These are phyloP conservation scores for Aspergillus ruber DNA, from an alignment of 2,329 filamentous ascomycete species.

Conservation along the genomic window DNA sequence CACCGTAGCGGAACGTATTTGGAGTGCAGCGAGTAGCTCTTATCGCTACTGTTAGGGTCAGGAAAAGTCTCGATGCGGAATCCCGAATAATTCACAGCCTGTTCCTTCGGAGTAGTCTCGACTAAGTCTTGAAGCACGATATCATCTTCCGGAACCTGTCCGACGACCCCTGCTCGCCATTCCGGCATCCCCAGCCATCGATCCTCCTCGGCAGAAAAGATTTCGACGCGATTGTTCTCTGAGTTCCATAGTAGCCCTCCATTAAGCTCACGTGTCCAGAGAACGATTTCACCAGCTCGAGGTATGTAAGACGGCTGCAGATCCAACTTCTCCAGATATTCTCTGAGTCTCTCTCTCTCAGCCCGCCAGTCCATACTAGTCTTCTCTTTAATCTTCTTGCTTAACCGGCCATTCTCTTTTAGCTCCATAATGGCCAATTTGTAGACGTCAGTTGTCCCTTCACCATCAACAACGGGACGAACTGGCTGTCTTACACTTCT, in stretches of 20 bases:
- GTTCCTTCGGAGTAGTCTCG: conserved; percentile 32
- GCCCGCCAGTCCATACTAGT: conserved; percentile 53
- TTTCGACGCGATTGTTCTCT: conserved; percentile 20
- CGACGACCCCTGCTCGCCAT: conserved; percentile 55
- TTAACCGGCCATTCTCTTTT: conserved; percentile 33
- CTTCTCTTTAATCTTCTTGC: conserved; percentile 44
- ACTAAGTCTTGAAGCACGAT: conserved; percentile 42
- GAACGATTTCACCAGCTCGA: conserved; percentile 51
- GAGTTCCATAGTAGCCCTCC: conserved; percentile 34
- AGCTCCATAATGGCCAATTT: conserved; percentile 46
- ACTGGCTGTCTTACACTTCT: conserved; percentile 5
- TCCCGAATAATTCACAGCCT: conserved; percentile 45
- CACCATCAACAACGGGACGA: conserved; percentile 34
- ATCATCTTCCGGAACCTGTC: conserved; percentile 44
- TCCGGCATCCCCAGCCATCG: conserved; percentile 33
- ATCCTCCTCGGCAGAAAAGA: conserved; percentile 27
- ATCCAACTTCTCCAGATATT: conserved; percentile 37
- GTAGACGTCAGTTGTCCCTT: conserved; percentile 51
- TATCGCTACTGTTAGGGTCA: conserved; percentile 45
- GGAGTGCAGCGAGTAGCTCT: conserved; percentile 48
- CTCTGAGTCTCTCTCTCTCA: conserved; percentile 39
- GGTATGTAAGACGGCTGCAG: conserved; percentile 48
- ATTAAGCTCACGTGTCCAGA: conserved; percentile 41
- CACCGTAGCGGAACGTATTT: conserved; percentile 50
- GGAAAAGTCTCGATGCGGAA: conserved; percentile 54